Conservation (phyloP, 2,329 filamentous ascomycete species). For the Aspergillus niger region DNA sequence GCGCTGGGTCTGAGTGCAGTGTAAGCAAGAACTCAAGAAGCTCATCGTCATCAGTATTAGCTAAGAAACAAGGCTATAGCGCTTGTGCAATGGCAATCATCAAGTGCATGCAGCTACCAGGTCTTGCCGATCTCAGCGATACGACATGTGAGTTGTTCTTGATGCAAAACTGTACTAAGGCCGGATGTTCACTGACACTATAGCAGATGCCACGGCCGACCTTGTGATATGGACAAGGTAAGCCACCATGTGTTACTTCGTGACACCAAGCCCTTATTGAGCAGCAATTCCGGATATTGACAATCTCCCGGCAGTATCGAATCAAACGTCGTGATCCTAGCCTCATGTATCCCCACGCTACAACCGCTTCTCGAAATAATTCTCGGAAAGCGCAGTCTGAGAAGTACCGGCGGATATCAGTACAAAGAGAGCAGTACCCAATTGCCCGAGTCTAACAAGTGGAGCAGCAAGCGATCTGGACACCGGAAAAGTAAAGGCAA, state of each 20-base stretch:
- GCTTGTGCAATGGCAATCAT: conserved; percentile 35
- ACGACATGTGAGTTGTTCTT: conserved; percentile 29
- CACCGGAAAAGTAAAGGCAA: conserved; percentile 8
- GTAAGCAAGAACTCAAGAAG: conserved; percentile 21
- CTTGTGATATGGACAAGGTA: conserved; percentile 52
- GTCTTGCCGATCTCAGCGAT: conserved; percentile 31
- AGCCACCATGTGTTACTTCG: neutral
- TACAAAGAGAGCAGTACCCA: conserved; percentile 15
- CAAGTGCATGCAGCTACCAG: conserved; percentile 35
- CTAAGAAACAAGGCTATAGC: conserved; percentile 24
- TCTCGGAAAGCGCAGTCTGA: conserved; percentile 19
- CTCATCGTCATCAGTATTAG: neutral
- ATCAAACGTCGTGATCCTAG: conserved; percentile 35
- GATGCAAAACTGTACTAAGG: neutral
- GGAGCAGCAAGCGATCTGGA: neutral
- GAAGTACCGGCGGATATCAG: conserved; percentile 8
- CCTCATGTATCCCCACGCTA: conserved; percentile 38
- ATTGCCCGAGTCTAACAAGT: neutral
- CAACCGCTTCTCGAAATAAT: conserved; percentile 34
- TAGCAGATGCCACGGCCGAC: conserved; percentile 40
- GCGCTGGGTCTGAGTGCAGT: conserved; percentile 34
- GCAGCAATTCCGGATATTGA: neutral
- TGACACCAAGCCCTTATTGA: neutral
- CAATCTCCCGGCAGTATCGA: conserved; percentile 27
- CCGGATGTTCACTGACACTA: neutral